A percentile compares a stretch with the other conserved stretches of the same genome.
These are phyloP conservation scores for Reticulascus tulasneorum DNA, from an alignment of 2,329 filamentous ascomycete species.

Conservation along the genomic window DNA sequence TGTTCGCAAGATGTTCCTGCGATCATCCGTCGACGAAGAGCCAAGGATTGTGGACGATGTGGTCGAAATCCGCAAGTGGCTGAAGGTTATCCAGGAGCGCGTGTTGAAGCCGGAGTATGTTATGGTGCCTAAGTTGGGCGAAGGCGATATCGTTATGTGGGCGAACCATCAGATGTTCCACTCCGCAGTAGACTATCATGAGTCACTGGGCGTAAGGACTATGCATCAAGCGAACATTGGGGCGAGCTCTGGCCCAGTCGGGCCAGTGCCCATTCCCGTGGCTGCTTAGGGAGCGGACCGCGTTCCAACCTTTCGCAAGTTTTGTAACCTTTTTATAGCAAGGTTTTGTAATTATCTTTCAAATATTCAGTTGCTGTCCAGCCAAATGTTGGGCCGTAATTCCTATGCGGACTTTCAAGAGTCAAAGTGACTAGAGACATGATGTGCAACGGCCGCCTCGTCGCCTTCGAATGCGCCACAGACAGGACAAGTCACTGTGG, in stretches of 20 bases:
- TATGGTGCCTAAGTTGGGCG: conserved; percentile 31
- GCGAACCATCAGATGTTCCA: conserved; percentile 40
- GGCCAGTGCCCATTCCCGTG: conserved; percentile 4
- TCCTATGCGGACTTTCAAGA: too few relatives aligned
- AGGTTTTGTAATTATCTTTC: too few relatives aligned
- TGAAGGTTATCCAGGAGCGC: conserved; percentile 32
- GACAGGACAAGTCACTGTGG: conserved; percentile 53
- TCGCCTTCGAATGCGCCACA: conserved; percentile 66
- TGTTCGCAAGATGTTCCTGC: conserved; percentile 33
- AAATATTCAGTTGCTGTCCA: too few relatives aligned
- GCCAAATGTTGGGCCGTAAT: too few relatives aligned
- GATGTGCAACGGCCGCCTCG: conserved; percentile 62
- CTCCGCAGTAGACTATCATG: conserved; percentile 38
- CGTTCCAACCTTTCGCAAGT: too few relatives aligned
- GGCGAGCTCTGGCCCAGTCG: conserved; percentile 15
- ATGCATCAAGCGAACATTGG: conserved; percentile 44
- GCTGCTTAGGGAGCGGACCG: background rate
- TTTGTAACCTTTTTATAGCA: background rate
- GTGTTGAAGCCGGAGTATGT: conserved; percentile 39
- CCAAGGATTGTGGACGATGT: conserved; percentile 33
- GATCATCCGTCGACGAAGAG: conserved; percentile 25
- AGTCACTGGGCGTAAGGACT: conserved; percentile 29
- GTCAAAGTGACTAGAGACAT: conserved; percentile 57
- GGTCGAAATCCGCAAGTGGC: conserved; percentile 27
- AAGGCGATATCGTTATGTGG: conserved; percentile 41